Percentiles rank a stretch among this genome's conserved stretches.
These are phyloP conservation scores for Aspergillus sergii DNA, from an alignment of 2,329 filamentous ascomycete genomes.

Conservation along the genomic window DNA sequence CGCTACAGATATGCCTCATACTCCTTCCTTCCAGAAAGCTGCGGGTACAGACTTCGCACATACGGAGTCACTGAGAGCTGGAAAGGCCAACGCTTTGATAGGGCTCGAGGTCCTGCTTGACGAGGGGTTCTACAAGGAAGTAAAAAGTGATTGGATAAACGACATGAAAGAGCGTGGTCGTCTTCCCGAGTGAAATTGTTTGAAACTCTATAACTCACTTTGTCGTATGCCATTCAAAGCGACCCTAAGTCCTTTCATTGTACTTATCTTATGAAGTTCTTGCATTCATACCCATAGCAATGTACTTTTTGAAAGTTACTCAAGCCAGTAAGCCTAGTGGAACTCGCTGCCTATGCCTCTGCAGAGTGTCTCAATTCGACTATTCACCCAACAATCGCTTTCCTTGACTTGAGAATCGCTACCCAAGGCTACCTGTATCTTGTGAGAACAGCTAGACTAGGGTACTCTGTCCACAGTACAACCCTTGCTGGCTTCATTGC, in stretches of 20 bases:
- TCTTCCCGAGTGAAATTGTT: background rate
- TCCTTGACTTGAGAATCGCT: background rate
- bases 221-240: background rate
- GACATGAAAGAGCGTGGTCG: background rate
- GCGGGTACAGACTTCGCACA: background rate
- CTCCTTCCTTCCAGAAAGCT: background rate
- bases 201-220: background rate
- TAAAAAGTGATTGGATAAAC: background rate
- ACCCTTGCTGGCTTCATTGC: too few relatives aligned
- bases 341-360: too few relatives aligned
- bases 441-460: too few relatives aligned
- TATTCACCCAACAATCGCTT: too few relatives aligned
- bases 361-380: too few relatives aligned
- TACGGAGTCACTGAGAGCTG: background rate
- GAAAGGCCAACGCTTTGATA: background rate
- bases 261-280: background rate
- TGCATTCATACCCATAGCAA: background rate
- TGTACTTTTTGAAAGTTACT: background rate
- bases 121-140: background rate
- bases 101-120: slow-evolving; percentile 4
- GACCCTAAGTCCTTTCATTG: background rate
- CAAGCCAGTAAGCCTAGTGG: too few relatives aligned
- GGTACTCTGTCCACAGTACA: too few relatives aligned
- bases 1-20: background rate
- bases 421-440: too few relatives aligned